Evolutionary conservation across 2,329 filamentous ascomycete species (phyloP), one percentile per base, ranked within the genome.

Genomic region (Sporothrix variecibatus): DNA sequence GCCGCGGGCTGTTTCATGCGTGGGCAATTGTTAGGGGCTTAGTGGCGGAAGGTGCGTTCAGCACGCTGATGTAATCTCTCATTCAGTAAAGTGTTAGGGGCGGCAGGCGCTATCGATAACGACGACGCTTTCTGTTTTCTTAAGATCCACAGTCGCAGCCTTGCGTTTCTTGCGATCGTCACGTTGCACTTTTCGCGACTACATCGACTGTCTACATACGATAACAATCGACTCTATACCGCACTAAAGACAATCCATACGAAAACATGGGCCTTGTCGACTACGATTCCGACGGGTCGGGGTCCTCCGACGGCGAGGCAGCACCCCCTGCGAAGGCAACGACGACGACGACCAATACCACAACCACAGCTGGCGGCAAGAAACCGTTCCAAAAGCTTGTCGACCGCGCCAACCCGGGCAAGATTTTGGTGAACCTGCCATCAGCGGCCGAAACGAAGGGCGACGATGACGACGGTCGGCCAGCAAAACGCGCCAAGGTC

Each of bases 391-490:
- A 92, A 79, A 95, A 94, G 82, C 89, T 96, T 73, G 90, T 97
- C 82, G 92, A 96, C 83, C 90, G 92, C 80, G 88, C 91, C 73
- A 94, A 94, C 80, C 90, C 93, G 8, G 90, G 92, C 82, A 97
- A 95, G 83, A 97, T 98, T 82, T 87, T 91, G 80, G 90, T 98
- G 81, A 94, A 88, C 78, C 88, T 98, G 17, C 91, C 94, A 2
- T 81, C 87, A 76, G 80, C 85, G 53, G 80, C 77, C 4, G 64
- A 26, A 2, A 79, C 82, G 2, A 78, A 83, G n/a, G 80, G 77
- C 7, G 73, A 76, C 12, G 73, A 75, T 31, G 82, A 81, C 72
- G 85, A 87, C 34, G 86, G 85, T 34, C 91, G 91, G 0, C 92
- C 93, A 0, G 86, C 91, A 0, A 97, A 97, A 81, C 91, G 92